A percentile compares a stretch with the other conserved stretches of the same genome.
phyloP scores from a whole-genome alignment of 306 rosid species.

The Hylodesmum podocarpum region DNA sequence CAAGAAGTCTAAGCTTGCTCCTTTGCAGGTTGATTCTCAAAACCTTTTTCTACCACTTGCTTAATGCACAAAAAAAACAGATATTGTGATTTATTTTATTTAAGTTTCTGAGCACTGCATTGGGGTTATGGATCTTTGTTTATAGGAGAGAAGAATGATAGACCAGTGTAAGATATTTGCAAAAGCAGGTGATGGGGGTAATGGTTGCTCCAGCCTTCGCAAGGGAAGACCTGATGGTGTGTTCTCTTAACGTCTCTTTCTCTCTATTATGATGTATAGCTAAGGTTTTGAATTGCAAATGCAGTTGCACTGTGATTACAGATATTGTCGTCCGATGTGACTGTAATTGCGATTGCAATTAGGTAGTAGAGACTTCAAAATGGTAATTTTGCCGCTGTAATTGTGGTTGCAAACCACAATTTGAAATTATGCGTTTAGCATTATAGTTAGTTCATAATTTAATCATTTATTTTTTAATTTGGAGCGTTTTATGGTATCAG shows the following conservation, averaged over 20 bases:
- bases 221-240: constrained; percentile 77
- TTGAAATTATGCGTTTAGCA: background rate
- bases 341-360: background rate
- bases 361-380: background rate
- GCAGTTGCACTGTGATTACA: background rate
- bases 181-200: constrained; percentile 91
- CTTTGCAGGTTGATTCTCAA: constrained; percentile 66
- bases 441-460: background rate
- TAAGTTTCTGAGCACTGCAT: constrained; percentile 16
- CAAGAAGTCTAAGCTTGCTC: constrained; percentile 76
- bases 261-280: background rate
- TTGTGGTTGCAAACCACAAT: background rate
- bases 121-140: constrained; percentile 18
- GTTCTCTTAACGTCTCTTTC: constrained; percentile 13
- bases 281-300: background rate
- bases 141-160: constrained; percentile 88
- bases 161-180: constrained; percentile 73
- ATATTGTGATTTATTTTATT: constrained; percentile 1
- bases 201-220: constrained; percentile 75
- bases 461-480: background rate
- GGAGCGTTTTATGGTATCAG: background rate
- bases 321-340: background rate
- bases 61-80: background rate
- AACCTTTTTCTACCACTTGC: constrained; percentile 15
- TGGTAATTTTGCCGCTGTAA: background rate